Percentiles rank a stretch among this genome's conserved stretches.
phyloP scores from a whole-genome alignment of 208 protist genomes.

The Leptomonas seymouri region DNA sequence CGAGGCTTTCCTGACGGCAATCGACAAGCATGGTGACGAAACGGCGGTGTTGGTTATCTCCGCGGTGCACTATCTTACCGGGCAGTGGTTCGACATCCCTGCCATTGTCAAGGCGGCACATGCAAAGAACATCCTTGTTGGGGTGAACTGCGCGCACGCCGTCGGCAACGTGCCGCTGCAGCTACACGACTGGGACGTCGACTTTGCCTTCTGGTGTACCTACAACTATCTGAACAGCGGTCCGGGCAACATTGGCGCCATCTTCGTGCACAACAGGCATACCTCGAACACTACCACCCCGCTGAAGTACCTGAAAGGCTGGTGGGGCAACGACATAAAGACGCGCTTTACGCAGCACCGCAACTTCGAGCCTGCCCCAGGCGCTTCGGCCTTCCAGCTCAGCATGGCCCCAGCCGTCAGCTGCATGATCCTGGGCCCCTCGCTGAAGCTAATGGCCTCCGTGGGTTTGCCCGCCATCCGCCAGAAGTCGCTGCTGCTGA shows the following conservation, averaged over 20 bases:
- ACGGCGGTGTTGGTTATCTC: constrained; percentile 88
- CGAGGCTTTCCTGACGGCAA: constrained; percentile 80
- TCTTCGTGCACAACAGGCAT: constrained; percentile 93
- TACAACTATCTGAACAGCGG: constrained; percentile 97
- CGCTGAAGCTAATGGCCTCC: constrained; percentile 87
- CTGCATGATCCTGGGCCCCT: constrained; percentile 70
- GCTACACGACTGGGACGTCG: constrained; percentile 96
- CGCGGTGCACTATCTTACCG: constrained; percentile 95
- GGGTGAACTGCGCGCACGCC: constrained; percentile 95
- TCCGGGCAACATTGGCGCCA: constrained; percentile 85
- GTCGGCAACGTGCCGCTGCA: constrained; percentile 92
- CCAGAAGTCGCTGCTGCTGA: constrained; percentile 87
- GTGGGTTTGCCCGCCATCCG: constrained; percentile 75
- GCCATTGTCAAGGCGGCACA: constrained; percentile 90
- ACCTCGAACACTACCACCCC: constrained; percentile 34
- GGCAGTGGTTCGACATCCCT: constrained; percentile 93
- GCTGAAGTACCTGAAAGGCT: constrained; percentile 78
- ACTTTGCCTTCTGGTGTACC: constrained; percentile 97
- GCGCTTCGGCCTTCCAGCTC: constrained; percentile 84
- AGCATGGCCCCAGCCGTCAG: constrained; percentile 75
- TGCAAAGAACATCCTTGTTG: constrained; percentile 81
- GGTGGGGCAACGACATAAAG: constrained; percentile 90
- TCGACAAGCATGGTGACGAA: constrained; percentile 86
- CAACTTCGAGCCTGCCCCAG: constrained; percentile 58
- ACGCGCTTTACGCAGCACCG: constrained; percentile 76